Conservation (phyloP, 2,329 filamentous ascomycete species). For the Mariannaea elegans region DNA sequence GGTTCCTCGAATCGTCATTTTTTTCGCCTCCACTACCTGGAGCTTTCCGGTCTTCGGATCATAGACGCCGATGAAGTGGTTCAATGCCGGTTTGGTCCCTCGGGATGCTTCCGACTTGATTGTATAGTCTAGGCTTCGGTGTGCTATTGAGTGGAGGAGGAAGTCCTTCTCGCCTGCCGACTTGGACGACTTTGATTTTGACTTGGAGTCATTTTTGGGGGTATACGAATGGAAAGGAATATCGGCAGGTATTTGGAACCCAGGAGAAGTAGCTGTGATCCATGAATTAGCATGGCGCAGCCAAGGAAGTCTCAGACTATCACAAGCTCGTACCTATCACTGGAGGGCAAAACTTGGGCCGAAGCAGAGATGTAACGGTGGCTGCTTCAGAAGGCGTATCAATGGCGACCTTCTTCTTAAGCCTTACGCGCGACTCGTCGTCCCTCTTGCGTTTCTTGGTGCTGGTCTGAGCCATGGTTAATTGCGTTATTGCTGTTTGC, state of each 20-base stretch:
- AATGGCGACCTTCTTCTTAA: conserved; percentile 63
- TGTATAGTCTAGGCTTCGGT: conserved; percentile 68
- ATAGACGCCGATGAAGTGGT: conserved; percentile 72
- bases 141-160: conserved; percentile 65
- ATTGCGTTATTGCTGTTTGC: conserved; percentile 17
- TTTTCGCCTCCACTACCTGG: conserved; percentile 70
- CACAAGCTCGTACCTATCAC: conserved; percentile 57
- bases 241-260: conserved; percentile 47
- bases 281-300: conserved; percentile 34
- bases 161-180: conserved; percentile 57
- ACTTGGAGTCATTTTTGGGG: conserved; percentile 46
- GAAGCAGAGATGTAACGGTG: conserved; percentile 57
- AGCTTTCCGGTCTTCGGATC: conserved; percentile 68
- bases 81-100: conserved; percentile 53
- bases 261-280: conserved; percentile 46
- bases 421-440: conserved; percentile 50
- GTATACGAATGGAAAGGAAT: conserved; percentile 60
- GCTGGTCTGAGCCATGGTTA: conserved; percentile 50
- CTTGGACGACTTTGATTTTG: conserved; percentile 51
- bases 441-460: conserved; percentile 65
- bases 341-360: conserved; percentile 58
- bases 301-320: not conserved
- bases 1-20: conserved; percentile 67
- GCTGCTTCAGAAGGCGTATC: conserved; percentile 51
- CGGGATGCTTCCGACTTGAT: conserved; percentile 57